Percentiles rank a stretch among this genome's conserved stretches.
Evolutionary conservation across 176 grass and related monocot species (phyloP).

Genomic region (Musa itinerans): DNA sequence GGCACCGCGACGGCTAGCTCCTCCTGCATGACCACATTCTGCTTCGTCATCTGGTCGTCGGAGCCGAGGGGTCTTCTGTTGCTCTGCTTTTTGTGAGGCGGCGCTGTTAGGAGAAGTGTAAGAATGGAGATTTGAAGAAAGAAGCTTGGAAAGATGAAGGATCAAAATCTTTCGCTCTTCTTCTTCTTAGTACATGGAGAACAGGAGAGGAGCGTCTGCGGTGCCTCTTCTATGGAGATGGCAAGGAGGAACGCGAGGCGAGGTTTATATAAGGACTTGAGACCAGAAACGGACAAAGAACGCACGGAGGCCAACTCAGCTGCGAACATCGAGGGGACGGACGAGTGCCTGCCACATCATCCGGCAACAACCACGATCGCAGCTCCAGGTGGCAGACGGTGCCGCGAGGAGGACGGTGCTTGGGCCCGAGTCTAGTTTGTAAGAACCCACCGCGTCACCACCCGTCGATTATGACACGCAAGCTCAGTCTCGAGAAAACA

Average conservation of each 20-base stretch:
- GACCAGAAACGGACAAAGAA: background rate
- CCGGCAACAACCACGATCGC: background rate
- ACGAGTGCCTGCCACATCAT: no score
- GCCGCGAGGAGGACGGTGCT: background rate
- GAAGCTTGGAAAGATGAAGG: background rate
- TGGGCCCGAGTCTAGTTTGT: background rate
- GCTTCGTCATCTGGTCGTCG: conserved; percentile 2
- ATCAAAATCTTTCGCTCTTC: background rate
- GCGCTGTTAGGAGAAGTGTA: background rate
- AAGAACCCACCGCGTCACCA: background rate
- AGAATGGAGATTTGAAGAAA: background rate
- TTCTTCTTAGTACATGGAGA: background rate
- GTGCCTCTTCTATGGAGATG: background rate
- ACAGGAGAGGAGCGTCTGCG: background rate
- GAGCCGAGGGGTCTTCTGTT: background rate
- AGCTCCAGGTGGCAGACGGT: background rate
- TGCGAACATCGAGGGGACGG: no score
- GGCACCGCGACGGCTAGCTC: background rate
- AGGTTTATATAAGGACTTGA: background rate
- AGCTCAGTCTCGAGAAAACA: no score
- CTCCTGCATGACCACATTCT: background rate
- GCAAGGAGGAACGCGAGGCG: background rate
- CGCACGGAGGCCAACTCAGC: background rate
- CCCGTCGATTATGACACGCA: background rate
- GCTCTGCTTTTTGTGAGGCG: background rate